A percentile compares a stretch with the other conserved stretches of the same genome.
phyloP scores from a whole-genome alignment of 2,329 filamentous ascomycete genomes.

The Aspergillus phoenicis region DNA sequence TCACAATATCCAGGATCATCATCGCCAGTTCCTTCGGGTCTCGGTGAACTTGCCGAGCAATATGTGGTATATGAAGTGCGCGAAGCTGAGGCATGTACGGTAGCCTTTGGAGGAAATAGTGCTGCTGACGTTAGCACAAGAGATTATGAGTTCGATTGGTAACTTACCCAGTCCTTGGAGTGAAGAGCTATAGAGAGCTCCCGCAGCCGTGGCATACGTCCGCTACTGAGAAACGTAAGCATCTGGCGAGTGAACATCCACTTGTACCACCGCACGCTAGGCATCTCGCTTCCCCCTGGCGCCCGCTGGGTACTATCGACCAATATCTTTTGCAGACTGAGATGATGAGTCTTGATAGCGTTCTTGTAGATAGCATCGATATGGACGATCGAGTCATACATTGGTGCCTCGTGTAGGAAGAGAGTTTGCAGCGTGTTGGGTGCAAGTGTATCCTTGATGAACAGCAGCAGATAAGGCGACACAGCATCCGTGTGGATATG shows the following conservation, averaged over 20 bases:
- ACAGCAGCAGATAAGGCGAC: conserved; percentile 68
- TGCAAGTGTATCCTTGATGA: conserved; percentile 74
- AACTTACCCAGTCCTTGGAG: conserved; percentile 75
- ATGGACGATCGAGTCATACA: conserved; percentile 60
- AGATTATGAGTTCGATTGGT: neutral
- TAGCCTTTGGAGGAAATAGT: conserved; percentile 75
- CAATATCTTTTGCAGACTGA: conserved; percentile 71
- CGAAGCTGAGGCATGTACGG: conserved; percentile 70
- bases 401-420: conserved; percentile 70
- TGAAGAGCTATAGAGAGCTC: conserved; percentile 74
- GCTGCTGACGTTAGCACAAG: conserved; percentile 50
- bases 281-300: conserved; percentile 40
- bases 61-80: conserved; percentile 70
- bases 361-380: conserved; percentile 72
- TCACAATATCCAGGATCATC: conserved; percentile 77
- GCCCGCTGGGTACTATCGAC: conserved; percentile 69
- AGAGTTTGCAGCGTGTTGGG: conserved; percentile 79
- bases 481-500: conserved; percentile 75
- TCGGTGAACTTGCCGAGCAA: conserved; percentile 63
- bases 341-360: conserved; percentile 69
- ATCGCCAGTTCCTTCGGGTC: conserved; percentile 72
- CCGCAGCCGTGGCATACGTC: conserved; percentile 69
- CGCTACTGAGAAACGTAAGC: conserved; percentile 72
- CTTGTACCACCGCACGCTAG: conserved; percentile 59
- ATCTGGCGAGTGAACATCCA: conserved; percentile 74